Evolutionary conservation across 768 basidiomycete genomes (phyloP).

Genomic region (Ephemerocybe angulata): DNA sequence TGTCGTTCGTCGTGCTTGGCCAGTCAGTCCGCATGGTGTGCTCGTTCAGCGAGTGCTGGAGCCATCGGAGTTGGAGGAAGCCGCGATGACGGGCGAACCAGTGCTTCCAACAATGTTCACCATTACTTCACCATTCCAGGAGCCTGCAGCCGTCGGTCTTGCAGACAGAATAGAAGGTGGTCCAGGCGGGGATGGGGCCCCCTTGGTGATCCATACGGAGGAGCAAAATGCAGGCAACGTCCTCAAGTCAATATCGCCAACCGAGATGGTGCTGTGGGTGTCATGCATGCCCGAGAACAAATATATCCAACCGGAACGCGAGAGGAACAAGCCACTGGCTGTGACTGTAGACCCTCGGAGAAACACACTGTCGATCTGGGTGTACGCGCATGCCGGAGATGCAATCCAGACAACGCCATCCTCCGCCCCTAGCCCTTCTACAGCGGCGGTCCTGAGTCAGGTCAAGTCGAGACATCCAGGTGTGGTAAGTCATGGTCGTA

Average conservation of each 20-base stretch:
- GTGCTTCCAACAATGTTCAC: conserved; percentile 80
- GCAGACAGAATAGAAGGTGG: conserved; percentile 58
- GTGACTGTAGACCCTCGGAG: conserved; percentile 58
- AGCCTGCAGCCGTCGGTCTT: conserved; percentile 67
- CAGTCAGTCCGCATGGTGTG: conserved; percentile 72
- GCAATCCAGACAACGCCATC: conserved; percentile 30
- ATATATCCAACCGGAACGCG: conserved; percentile 29
- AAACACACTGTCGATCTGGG: conserved; percentile 61
- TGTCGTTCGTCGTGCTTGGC: conserved; percentile 75
- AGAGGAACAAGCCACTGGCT: conserved; percentile 17
- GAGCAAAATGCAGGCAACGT: conserved; percentile 51
- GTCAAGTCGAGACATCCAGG: neutral
- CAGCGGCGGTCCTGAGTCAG: neutral
- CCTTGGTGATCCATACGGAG: conserved; percentile 38
- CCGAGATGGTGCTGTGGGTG: conserved; percentile 64
- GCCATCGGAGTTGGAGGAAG: conserved; percentile 61
- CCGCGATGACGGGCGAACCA: conserved; percentile 59
- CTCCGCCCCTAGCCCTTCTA: neutral
- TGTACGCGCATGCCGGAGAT: conserved; percentile 64
- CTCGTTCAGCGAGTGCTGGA: conserved; percentile 75
- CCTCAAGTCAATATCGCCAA: conserved; percentile 53
- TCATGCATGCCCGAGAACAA: conserved; percentile 38
- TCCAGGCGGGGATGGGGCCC: conserved; percentile 27
- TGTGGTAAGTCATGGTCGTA: conserved; percentile 1
- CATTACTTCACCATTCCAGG: conserved; percentile 71